These are phyloP conservation scores for Lepidopterella palustris DNA, from an alignment of 495 filamentous ascomycete species.

Conservation along the genomic window DNA sequence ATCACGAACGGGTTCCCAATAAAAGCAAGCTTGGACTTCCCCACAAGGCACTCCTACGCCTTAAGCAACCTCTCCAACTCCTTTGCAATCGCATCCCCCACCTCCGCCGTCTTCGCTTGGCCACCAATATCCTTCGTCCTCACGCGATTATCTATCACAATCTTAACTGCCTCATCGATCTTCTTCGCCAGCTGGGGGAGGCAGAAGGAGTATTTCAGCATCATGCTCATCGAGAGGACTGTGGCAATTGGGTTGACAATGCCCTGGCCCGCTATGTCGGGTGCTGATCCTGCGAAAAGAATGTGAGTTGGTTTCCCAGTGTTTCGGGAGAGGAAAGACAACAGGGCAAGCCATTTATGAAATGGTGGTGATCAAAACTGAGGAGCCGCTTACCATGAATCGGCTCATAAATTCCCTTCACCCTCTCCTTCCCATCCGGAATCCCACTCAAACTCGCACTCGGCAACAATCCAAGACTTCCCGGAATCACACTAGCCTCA, in stretches of 20 bases:
- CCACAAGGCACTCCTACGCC: not conserved
- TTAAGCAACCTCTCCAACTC: constrained; percentile 55
- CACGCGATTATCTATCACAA: constrained; percentile 66
- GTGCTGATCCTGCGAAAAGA: constrained; percentile 50
- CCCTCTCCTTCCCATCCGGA: constrained; percentile 68
- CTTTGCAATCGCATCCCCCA: constrained; percentile 74
- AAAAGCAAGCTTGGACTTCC: not conserved
- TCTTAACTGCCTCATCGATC: constrained; percentile 74
- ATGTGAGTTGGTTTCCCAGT: not conserved
- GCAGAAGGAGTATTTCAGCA: constrained; percentile 82
- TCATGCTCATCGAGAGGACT: constrained; percentile 83
- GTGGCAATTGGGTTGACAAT: constrained; percentile 78
- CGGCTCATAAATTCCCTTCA: constrained; percentile 92
- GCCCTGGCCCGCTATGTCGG: constrained; percentile 77
- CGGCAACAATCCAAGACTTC: constrained; percentile 81
- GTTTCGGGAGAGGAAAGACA: not conserved
- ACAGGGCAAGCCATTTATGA: constrained; percentile 2
- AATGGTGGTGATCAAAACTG: too few species aligned
- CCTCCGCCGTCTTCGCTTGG: constrained; percentile 59
- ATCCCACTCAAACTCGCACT: constrained; percentile 82
- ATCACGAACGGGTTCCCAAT: too few species aligned
- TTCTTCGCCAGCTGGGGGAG: constrained; percentile 63
- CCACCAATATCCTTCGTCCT: constrained; percentile 78
- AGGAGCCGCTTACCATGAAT: constrained; percentile 72
- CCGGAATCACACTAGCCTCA: constrained; percentile 94